Percentiles rank a stretch among this genome's conserved stretches.
phyloP scores from a whole-genome alignment of 768 basidiomycete species.

The Tricholoma sp. region DNA sequence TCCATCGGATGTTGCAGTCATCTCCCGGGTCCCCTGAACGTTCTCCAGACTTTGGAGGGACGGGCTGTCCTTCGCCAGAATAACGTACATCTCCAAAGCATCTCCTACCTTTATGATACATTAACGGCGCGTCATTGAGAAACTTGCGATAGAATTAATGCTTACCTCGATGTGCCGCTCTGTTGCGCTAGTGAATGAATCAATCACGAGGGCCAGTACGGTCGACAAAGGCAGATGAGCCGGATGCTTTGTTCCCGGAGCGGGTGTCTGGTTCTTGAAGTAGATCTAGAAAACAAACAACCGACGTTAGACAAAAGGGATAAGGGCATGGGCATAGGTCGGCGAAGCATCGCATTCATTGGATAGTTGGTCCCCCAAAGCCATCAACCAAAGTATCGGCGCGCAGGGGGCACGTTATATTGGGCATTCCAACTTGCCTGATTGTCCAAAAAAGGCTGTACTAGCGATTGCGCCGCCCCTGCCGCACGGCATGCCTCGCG shows the following conservation, averaged over 20 bases:
- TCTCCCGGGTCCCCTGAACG: slow-evolving; percentile 55
- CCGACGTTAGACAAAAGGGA: slow-evolving; percentile 23
- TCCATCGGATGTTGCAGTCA: slow-evolving; percentile 54
- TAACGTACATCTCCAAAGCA: slow-evolving; percentile 88
- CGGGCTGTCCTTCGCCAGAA: slow-evolving; percentile 62
- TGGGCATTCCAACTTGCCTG: slow-evolving; percentile 59
- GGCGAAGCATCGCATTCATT: slow-evolving; percentile 38
- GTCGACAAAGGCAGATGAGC: slow-evolving; percentile 73
- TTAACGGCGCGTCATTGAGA: slow-evolving; percentile 8
- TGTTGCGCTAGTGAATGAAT: slow-evolving; percentile 95
- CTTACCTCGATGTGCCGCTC: slow-evolving; percentile 96
- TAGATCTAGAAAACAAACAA: slow-evolving; percentile 63
- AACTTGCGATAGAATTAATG: slow-evolving; percentile 12
- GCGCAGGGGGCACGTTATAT: slow-evolving; percentile 10
- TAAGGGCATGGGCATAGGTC: slow-evolving; percentile 36
- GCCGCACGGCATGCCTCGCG: slow-evolving; percentile 95
- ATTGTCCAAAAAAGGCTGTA: slow-evolving; percentile 98
- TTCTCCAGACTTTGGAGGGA: slow-evolving; percentile 53
- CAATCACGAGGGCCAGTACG: slow-evolving; percentile 84
- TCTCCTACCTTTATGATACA: slow-evolving; percentile 72
- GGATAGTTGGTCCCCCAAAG: not conserved
- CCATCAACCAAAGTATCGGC: slow-evolving; percentile 8
- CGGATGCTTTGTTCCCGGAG: slow-evolving; percentile 69
- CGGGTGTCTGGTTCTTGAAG: slow-evolving; percentile 90
- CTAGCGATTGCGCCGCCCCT: slow-evolving; percentile 88